These are phyloP conservation scores for Tephrocybe rancida DNA, from an alignment of 768 basidiomycete species.

Conservation along the genomic window DNA sequence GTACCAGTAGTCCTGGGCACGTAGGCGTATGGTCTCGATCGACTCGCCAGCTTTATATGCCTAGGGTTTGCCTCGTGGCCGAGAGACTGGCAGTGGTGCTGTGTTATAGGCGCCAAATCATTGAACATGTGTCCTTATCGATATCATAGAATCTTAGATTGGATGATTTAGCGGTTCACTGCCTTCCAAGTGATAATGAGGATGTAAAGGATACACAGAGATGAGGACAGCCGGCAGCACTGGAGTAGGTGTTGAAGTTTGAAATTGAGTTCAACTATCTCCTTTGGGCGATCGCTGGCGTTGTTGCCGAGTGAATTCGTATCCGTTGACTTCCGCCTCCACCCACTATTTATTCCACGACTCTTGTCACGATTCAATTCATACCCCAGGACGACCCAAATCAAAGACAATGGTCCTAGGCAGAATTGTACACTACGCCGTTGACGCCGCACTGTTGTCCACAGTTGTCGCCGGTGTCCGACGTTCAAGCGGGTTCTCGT, in stretches of 20 bases:
- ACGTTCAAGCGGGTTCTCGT: constrained; percentile 90
- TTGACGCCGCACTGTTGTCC: constrained; percentile 85
- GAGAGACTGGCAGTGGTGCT: too few species aligned
- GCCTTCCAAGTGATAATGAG: too few species aligned
- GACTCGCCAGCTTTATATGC: too few species aligned
- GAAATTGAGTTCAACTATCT: too few species aligned
- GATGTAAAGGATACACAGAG: too few species aligned
- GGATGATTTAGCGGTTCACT: too few species aligned
- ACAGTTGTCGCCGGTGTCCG: constrained; percentile 91
- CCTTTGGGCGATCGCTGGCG: background rate
- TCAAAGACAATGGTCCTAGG: constrained; percentile 57
- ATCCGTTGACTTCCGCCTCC: background rate
- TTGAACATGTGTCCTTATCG: too few species aligned
- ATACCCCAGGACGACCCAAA: background rate
- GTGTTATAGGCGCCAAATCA: too few species aligned
- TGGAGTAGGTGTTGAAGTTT: background rate
- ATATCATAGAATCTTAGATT: too few species aligned
- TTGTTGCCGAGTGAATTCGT: background rate
- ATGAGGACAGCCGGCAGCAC: background rate
- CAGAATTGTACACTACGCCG: constrained; percentile 77
- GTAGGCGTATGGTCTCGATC: too few species aligned
- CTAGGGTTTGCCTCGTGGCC: too few species aligned
- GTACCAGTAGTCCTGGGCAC: too few species aligned
- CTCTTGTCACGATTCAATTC: background rate
- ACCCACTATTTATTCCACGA: background rate